A percentile compares a stretch with the other conserved stretches of the same genome.
These are phyloP conservation scores for Thermochaetoides thermophila DNA, from an alignment of 495 filamentous ascomycete species.

Conservation along the genomic window DNA sequence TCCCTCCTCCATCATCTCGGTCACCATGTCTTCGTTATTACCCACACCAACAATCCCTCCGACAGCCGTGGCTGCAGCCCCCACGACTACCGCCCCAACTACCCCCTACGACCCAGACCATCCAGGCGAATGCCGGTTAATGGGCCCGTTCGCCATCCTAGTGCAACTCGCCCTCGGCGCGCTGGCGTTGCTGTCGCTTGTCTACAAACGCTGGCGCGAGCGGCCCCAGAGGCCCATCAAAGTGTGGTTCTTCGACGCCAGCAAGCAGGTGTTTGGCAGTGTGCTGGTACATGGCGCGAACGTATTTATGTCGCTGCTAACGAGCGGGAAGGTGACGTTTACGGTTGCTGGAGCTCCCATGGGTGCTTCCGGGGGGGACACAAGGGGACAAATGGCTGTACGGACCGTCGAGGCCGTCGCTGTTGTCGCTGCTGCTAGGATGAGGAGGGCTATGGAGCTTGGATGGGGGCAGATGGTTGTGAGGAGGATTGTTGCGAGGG, in stretches of 20 bases:
- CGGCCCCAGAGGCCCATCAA: constrained; percentile 79
- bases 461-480: constrained; percentile 18
- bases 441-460: constrained; percentile 3
- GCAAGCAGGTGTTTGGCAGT: constrained; percentile 93
- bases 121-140: constrained; percentile 58
- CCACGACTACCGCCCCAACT: constrained; percentile 16
- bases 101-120: constrained; percentile 17
- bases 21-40: not conserved
- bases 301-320: constrained; percentile 88
- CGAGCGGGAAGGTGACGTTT: constrained; percentile 57
- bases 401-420: not conserved
- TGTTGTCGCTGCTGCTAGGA: not conserved
- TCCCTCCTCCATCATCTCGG: not conserved
- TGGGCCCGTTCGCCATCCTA: constrained; percentile 76
- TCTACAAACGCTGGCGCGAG: constrained; percentile 88
- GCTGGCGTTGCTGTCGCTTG: constrained; percentile 68
- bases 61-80: constrained; percentile 1
- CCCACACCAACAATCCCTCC: constrained; percentile 5
- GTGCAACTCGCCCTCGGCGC: constrained; percentile 79
- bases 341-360: constrained; percentile 25
- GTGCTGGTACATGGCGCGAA: constrained; percentile 82
- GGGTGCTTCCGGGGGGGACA: no score
- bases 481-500: constrained; percentile 1
- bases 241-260: constrained; percentile 94
- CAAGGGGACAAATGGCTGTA: no score